A percentile compares a stretch with the other conserved stretches of the same genome.
Conservation (phyloP, 768 basidiomycete genomes). For the Cantharellus anzutake region DNA sequence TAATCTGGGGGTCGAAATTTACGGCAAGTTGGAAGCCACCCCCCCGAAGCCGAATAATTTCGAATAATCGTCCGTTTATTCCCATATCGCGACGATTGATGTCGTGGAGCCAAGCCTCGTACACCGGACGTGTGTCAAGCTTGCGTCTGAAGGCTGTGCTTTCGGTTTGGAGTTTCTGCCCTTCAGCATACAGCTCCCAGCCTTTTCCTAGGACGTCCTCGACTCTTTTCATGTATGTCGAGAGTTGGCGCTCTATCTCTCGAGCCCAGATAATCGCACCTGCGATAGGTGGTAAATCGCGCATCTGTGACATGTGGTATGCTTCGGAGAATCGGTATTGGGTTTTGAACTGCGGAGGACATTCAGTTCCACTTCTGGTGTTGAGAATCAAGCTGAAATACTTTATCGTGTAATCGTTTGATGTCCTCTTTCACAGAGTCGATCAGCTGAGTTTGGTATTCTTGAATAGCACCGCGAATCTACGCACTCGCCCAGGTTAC, state of each 20-base stretch:
- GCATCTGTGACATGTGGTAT: slow-evolving; percentile 97
- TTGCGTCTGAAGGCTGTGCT: slow-evolving; percentile 84
- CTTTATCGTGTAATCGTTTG: slow-evolving; percentile 85
- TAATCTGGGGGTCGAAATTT: slow-evolving; percentile 96
- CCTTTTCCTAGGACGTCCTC: slow-evolving; percentile 93
- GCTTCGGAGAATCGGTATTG: slow-evolving; percentile 92
- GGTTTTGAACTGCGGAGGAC: slow-evolving; percentile 56
- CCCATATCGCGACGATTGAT: slow-evolving; percentile 87
- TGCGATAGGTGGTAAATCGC: slow-evolving; percentile 94
- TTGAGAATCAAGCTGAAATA: slow-evolving; percentile 11
- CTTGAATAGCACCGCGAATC: slow-evolving; percentile 97
- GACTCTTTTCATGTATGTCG: slow-evolving; percentile 96
- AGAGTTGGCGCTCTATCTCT: slow-evolving; percentile 94
- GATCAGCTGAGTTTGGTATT: slow-evolving; percentile 96
- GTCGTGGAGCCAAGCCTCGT: slow-evolving; percentile 91
- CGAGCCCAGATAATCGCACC: slow-evolving; percentile 97
- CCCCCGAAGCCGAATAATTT: slow-evolving; percentile 59
- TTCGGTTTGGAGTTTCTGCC: slow-evolving; percentile 90
- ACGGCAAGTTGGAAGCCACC: slow-evolving; percentile 73
- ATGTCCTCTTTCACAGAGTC: slow-evolving; percentile 99
- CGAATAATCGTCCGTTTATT: slow-evolving; percentile 80
- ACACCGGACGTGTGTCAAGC: slow-evolving; percentile 84
- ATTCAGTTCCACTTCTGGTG: background rate
- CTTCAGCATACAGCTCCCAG: slow-evolving; percentile 99
- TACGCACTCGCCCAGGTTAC: slow-evolving; percentile 15